A percentile compares a stretch with the other conserved stretches of the same genome.
Evolutionary conservation across 2,329 filamentous ascomycete species (phyloP).

Genomic region (Scedosporium minutisporum): DNA sequence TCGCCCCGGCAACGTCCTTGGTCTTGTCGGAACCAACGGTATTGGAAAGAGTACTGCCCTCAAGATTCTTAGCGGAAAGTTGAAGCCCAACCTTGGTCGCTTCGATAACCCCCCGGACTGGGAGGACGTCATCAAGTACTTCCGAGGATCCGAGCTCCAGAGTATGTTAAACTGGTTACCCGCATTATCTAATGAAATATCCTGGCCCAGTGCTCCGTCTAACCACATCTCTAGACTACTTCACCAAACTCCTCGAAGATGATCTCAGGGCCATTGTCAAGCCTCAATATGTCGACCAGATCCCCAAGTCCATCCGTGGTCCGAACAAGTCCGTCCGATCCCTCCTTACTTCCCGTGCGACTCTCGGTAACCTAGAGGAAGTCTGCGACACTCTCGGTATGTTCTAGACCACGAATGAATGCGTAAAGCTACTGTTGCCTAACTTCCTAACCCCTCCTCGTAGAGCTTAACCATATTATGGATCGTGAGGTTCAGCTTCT

Average conservation of each 20-base stretch:
- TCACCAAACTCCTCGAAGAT: constrained; percentile 95
- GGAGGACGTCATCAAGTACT: constrained; percentile 98
- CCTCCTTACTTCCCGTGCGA: constrained; percentile 65
- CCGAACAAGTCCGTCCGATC: constrained; percentile 69
- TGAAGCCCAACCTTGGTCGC: constrained; percentile 93
- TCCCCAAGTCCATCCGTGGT: constrained; percentile 82
- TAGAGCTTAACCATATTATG: constrained; percentile 75
- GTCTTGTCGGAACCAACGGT: constrained; percentile 98
- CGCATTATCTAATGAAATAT: not conserved
- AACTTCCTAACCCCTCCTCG: not conserved
- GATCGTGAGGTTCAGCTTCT: constrained; percentile 84
- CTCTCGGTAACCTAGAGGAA: constrained; percentile 71
- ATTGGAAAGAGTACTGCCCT: constrained; percentile 99
- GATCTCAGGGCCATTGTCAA: constrained; percentile 97
- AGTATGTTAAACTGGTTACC: constrained; percentile 46
- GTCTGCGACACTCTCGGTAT: constrained; percentile 62
- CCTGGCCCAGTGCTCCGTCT: not conserved
- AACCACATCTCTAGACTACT: constrained; percentile 60
- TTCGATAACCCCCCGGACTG: constrained; percentile 97
- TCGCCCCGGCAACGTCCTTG: constrained; percentile 86
- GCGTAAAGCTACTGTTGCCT: constrained; percentile 15
- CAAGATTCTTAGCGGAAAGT: constrained; percentile 96
- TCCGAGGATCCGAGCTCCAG: constrained; percentile 93
- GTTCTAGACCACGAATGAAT: not conserved
- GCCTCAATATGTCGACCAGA: constrained; percentile 98